Evolutionary conservation across 1,284 basidiomycete species (phyloP).

Genomic region (Taiwanofungus camphoratus): DNA sequence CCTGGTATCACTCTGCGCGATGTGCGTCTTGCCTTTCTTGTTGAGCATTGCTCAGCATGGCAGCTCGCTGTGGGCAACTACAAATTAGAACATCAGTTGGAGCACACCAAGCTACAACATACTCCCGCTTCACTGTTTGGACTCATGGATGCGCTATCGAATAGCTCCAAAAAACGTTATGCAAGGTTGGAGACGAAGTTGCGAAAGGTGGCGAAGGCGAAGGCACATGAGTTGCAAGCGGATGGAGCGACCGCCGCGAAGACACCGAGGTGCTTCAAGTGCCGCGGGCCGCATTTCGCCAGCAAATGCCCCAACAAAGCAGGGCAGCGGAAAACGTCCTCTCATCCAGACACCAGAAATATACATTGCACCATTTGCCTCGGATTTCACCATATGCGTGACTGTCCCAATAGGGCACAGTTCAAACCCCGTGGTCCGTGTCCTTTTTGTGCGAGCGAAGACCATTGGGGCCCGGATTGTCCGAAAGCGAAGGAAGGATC

Average conservation of each 20-base stretch:
- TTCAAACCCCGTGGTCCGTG: not conserved
- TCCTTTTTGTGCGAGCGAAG: not conserved
- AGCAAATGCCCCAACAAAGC: not conserved
- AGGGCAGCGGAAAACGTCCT: not conserved
- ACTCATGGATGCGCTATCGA: not conserved
- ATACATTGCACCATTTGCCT: constrained; percentile 1
- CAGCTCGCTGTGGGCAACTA: constrained; percentile 6
- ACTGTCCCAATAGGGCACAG: not conserved
- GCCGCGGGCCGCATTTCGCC: too few species aligned
- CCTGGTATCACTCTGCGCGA: constrained; percentile 25
- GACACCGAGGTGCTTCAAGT: too few species aligned
- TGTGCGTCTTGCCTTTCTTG: constrained; percentile 17
- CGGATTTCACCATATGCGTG: not conserved
- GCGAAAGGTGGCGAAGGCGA: too few species aligned
- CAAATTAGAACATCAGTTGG: not conserved
- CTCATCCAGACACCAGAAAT: too few species aligned
- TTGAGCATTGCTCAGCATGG: too few species aligned
- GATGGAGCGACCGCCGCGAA: too few species aligned
- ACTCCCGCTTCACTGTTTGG: not conserved
- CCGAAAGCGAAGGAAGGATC: not conserved
- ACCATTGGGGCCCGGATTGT: constrained; percentile 4
- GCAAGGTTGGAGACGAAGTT: too few species aligned
- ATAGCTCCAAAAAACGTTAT: too few species aligned
- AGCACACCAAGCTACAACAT: not conserved
- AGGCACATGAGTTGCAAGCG: too few species aligned